Evolutionary conservation across 106 monocot genomes (phyloP), one percentile per base, ranked within the genome.

Genomic region (Allium cepa): DNA sequence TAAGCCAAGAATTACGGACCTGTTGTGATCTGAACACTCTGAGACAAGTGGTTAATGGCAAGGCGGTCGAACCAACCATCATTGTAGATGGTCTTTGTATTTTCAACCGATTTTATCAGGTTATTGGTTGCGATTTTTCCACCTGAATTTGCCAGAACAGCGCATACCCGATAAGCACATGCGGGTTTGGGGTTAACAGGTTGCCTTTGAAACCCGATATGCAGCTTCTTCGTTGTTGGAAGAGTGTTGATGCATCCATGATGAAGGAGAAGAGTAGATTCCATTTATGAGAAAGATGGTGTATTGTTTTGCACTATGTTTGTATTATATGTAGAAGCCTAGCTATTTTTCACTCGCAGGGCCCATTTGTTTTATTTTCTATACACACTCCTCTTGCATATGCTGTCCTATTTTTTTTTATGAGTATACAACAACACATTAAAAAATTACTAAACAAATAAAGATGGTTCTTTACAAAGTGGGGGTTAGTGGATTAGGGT

Each of bases 21-120:
- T 12, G 45, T 55, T 8, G 80, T 61, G 9, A 63, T 52, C 68
- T 90, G 84, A 22, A 94, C 28, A 49, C 71, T 82, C 16, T 46
- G 62, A 4, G 94, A 80, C n/a, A 94, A 73, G 68, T 80, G 71
- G 26, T 10, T 72, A 22, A 94, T 90, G 62, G 90, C 94, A 10
- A 90, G 73, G 22, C 73, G 68, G 36, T 87, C 87, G 64, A 94
- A 84, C 90, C 94, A 94, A 79, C 52, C 87, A 56, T 94, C 94
- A 1, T 58, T 8, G 59, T 94, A 87, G 66, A 27, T 77, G 9
- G 75, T 76, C 60, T 17, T 69, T 47, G 27, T 18, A 56, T 14
- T 9, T 56, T 52, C 55, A 11, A 50, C 7, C 4, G 73, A 51
- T 26, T 14, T 53, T 6, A 8, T 26, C 13, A 51, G 46, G 50